Conservation (phyloP, 2,329 filamentous ascomycete genomes). For the Sclerotinia minor region DNA sequence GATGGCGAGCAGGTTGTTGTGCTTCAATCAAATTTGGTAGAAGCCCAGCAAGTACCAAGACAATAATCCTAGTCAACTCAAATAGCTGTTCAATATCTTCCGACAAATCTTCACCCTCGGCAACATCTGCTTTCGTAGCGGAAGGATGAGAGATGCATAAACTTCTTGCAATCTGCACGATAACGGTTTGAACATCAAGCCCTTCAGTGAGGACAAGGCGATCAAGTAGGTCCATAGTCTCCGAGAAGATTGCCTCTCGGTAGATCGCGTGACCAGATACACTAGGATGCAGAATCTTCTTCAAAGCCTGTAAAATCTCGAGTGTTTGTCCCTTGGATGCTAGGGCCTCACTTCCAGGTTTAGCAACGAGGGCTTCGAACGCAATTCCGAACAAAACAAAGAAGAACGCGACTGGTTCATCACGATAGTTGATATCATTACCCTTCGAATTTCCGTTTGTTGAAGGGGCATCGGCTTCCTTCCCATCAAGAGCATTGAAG, state of each 20-base stretch:
- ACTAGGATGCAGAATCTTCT: slow-evolving; percentile 91
- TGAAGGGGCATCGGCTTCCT: slow-evolving; percentile 52
- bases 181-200: slow-evolving; percentile 82
- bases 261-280: slow-evolving; percentile 97
- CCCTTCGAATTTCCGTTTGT: slow-evolving; percentile 56
- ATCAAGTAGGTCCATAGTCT: slow-evolving; percentile 95
- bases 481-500: slow-evolving; percentile 93
- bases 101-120: slow-evolving; percentile 76
- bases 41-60: slow-evolving; percentile 83
- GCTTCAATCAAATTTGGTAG: slow-evolving; percentile 77
- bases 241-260: slow-evolving; percentile 90
- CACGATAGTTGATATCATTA: slow-evolving; percentile 91
- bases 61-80: slow-evolving; percentile 93
- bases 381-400: slow-evolving; percentile 96
- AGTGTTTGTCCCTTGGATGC: slow-evolving; percentile 76
- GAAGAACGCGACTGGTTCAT: slow-evolving; percentile 97
- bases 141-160: slow-evolving; percentile 90
- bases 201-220: slow-evolving; percentile 89
- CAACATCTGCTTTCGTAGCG: slow-evolving; percentile 66
- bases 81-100: slow-evolving; percentile 99
- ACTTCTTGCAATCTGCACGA: slow-evolving; percentile 90
- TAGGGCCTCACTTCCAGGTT: slow-evolving; percentile 66
- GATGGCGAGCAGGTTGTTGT: slow-evolving; percentile 62
- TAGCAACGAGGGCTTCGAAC: slow-evolving; percentile 89
- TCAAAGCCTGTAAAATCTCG: slow-evolving; percentile 85